Base-by-base conservation (phyloP, 768 basidiomycete genomes). In the Mycena kentingensis region DNA sequence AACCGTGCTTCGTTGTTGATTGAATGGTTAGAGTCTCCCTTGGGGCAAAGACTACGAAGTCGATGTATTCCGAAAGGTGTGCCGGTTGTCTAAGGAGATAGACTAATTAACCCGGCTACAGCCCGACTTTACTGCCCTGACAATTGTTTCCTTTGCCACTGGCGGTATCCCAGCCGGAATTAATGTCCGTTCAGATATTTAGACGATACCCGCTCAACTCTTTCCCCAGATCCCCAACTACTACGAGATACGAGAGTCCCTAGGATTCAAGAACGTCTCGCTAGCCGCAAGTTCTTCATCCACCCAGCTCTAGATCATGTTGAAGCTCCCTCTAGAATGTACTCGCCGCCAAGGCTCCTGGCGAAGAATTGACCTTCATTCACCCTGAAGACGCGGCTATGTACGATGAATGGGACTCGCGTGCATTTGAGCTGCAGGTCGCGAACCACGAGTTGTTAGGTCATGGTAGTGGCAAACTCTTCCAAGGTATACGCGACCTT, bases 241-340 rank as follows among this genome's bases (percentile, higher is more conserved):
- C 61, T 93, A 91, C 61, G 82, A 91, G 53, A 80, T 94, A 55
- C 80, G 93, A 36, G 92, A 90, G 65, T 78, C 82, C 3, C 76
- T 77, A 29, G 93, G 93, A 0, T 94, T 93, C 73, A 94, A 94
- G 74, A 94, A 94, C 61, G 92, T 94, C 32, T 90, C 87, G 0
- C 80, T 93, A 29, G 81, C 89, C 11, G 92, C 92, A n/a, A 93
- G 93, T n/a, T n/a, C n/a, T n/a, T n/a, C n/a, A n/a, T n/a, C n/a
- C n/a, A n/a, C n/a, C n/a, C n/a, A 68, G 85, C 88, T 15, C 89
- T 89, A 0, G 84, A 88, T 89, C 63, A 52, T 79, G 67, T 6
- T 31, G n/a, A n/a, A n/a, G n/a, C n/a, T n/a, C n/a, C n/a, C n/a
- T n/a, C n/a, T n/a, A n/a, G n/a, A 24, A 22, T 25, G n/a, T 42